Base-by-base conservation (phyloP, 441 rosid genomes). In the Gossypium lobatum region DNA sequence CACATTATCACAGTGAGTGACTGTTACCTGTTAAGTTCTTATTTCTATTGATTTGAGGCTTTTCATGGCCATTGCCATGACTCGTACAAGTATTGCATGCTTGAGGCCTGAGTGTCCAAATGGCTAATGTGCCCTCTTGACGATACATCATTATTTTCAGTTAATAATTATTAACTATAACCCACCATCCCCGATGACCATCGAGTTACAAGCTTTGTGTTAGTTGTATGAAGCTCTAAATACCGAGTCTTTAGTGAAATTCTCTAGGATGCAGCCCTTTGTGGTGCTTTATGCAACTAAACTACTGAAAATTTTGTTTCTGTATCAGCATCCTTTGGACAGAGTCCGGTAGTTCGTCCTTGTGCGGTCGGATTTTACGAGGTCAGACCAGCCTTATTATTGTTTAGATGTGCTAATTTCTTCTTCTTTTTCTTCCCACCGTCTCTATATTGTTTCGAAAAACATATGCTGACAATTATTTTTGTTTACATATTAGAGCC, bases 1-100 rank as follows among this genome's bases (percentile, higher is more conserved):
- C 79, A 80, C 53, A 80, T 96, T 65, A 75, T 91, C 81, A 89
- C 85, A 89, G 98, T 93, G 60, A 21, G 70, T 78, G 5, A 37
- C 70, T 66, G 64, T 64, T 21, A 64, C 73, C 58, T 25, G 9
- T 28, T 37, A 13, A 3, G 10, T 8, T 55, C 57, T 13, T 37
- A 17, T 71, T 20, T 20, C 6, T 53, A 25, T 16, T 6, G 26
- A 17, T 26, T 63, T 23, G 50, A 55, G 65, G 9, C 50, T 20
- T 55, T 11, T 55, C 73, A 37, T 31, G 18, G 34, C n/a, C 59
- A 48, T 21, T 46, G 6, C 70, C 57, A 6, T 46, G 20, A 45
- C 6, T 21, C 13, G 11, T 65, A 23, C 20, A 9, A 53, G 9
- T 54, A 18, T 54, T 54, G 3, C 59, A 26, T 68, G 45, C 60